Evolutionary conservation across 768 basidiomycete species (phyloP), one percentile per base, ranked within the genome.

Genomic region (Asterophora lycoperdoides): DNA sequence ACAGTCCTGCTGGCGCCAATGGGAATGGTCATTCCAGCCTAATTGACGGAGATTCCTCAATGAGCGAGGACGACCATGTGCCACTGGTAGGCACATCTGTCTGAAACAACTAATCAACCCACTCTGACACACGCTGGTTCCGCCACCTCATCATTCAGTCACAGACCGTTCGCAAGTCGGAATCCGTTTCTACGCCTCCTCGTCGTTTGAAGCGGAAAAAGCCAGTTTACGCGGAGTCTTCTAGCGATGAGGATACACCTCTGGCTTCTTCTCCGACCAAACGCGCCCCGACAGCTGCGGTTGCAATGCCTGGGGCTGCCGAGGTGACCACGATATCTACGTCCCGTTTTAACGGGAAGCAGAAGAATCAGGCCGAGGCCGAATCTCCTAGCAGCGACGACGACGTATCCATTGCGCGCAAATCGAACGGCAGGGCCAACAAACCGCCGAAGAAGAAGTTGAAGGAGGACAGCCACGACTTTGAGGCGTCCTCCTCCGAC

Each of bases 211-310:
- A 89, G 68, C 80, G 84, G 61, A 84, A 83, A 70, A 80, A 79
- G 58, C 66, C 71, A 19, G 62, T 68, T 20, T 74, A 74, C 51
- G 72, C 71, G 17, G 77, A 78, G 49, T 77, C 81, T 43, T 85
- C 82, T 23, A 84, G 81, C 52, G 86, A 87, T 39, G 84, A 89
- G 54, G 86, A 89, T 47, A 71, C 70, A 14, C 86, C 85, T 44
- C 75, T 88, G 33, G 82, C 86, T 41, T 84, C 86, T 20, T 86
- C 88, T 33, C 86, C 85, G 15, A 73, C 69, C 4, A 89, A 87
- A 66, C 68, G 67, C 48, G 49, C 60, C 14, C 62, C 61, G 19
- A 65, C 74, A 36, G 64, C 68, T 38, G 63, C 68, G 4, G 64
- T 69, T n/a, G 59, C 68, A 32, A 73, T 69, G 66, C 68, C 69